Conservation (phyloP, 129 eudicot species). For the Scalesia atractyloides region DNA sequence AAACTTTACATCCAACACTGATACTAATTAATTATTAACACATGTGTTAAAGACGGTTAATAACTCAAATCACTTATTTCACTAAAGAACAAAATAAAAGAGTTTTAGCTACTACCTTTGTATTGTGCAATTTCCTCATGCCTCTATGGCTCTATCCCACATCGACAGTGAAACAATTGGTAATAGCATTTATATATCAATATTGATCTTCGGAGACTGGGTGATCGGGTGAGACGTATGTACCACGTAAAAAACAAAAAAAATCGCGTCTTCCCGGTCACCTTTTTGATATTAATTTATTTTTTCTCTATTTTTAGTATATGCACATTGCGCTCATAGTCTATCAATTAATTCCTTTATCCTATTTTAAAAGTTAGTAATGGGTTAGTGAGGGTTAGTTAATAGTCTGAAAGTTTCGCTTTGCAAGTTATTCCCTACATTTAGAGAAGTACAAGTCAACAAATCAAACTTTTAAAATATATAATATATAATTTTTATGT, state of each 20-base stretch:
- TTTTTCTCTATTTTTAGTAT: not conserved
- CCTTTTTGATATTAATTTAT: conserved; percentile 7
- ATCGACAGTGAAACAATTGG: conserved; percentile 11
- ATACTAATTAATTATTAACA: not conserved
- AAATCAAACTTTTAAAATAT: no score
- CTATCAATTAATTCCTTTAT: not conserved
- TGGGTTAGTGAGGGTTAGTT: not conserved
- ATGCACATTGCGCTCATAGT: not conserved
- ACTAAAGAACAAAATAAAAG: not conserved
- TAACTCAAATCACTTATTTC: conserved; percentile 19
- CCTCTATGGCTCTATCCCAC: conserved; percentile 19
- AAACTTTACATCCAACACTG: conserved; percentile 9
- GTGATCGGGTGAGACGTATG: conserved; percentile 28
- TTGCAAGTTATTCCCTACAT: no score
- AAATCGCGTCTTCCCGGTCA: conserved; percentile 21
- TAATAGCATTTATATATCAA: not conserved
- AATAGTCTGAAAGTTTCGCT: no score
- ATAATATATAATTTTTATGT: no score
- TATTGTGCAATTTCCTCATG: not conserved
- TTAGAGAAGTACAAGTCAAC: no score
- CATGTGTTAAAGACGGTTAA: conserved; percentile 15
- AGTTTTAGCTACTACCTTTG: not conserved
- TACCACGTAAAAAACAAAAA: conserved; percentile 16
- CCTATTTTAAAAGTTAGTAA: not conserved
- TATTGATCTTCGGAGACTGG: not conserved